Conservation (phyloP, 2,329 filamentous ascomycete species). For the Aureobasidium sp. region DNA sequence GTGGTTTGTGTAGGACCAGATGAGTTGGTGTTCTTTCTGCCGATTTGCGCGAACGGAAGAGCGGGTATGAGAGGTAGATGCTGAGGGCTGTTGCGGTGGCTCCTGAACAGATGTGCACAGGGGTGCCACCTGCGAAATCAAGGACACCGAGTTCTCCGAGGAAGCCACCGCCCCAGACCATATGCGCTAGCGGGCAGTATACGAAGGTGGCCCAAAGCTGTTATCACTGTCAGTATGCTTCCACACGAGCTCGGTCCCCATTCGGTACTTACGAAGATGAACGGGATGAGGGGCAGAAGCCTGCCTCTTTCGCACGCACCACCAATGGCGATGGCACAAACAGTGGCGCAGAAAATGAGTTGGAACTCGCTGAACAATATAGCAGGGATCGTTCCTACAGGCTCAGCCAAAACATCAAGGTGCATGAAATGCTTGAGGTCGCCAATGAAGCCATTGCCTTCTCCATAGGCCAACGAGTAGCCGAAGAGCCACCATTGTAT, state of each 20-base stretch:
- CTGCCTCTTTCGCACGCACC: conserved; percentile 42
- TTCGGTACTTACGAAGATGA: conserved; percentile 32
- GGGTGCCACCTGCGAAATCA: conserved; percentile 41
- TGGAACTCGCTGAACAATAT: conserved; percentile 46
- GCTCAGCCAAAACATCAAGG: conserved; percentile 38
- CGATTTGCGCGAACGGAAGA: conserved; percentile 40
- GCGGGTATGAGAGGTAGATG: conserved; percentile 43
- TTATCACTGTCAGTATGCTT: neutral
- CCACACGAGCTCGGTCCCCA: too few relatives aligned
- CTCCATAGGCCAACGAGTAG: conserved; percentile 43
- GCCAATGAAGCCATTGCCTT: conserved; percentile 39
- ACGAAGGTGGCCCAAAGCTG: conserved; percentile 43
- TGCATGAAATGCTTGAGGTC: conserved; percentile 40
- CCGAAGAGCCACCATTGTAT: conserved; percentile 45
- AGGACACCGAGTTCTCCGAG: conserved; percentile 38
- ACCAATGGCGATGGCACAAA: conserved; percentile 44
- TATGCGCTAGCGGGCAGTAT: conserved; percentile 41
- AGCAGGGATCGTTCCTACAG: conserved; percentile 43
- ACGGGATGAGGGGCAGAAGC: conserved; percentile 39
- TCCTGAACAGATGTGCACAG: conserved; percentile 36
- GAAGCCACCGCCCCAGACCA: conserved; percentile 42
- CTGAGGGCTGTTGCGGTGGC: conserved; percentile 39
- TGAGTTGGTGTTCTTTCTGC: conserved; percentile 38
- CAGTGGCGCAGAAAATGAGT: conserved; percentile 43
- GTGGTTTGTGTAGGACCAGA: conserved; percentile 39